Percentiles rank a stretch among this genome's conserved stretches.
Conservation (phyloP, 371 early-diverging fungal genomes). For the Zopfochytrium polystomum region DNA sequence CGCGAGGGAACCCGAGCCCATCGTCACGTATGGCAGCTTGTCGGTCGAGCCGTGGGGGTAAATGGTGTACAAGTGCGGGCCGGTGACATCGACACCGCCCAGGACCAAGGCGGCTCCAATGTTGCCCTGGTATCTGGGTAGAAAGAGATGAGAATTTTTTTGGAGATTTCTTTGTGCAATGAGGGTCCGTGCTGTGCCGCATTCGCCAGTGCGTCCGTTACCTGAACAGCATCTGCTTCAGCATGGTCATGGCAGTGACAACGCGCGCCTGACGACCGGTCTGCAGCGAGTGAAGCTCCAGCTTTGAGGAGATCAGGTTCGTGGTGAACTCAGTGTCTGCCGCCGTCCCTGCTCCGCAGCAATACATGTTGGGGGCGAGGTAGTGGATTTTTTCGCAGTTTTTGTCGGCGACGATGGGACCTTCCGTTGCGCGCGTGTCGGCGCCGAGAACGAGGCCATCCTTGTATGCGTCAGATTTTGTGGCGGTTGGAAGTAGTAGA, state of each 20-base stretch:
- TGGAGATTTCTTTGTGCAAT: too few relatives aligned
- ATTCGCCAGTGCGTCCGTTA: conserved; percentile 26
- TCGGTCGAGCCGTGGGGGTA: conserved; percentile 97
- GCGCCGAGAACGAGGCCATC: conserved; percentile 98
- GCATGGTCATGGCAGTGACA: conserved; percentile 91
- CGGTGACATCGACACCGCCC: conserved; percentile 93
- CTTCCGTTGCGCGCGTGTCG: conserved; percentile 98
- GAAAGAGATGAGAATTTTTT: too few relatives aligned
- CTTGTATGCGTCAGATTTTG: conserved; percentile 44
- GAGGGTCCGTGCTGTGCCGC: background rate
- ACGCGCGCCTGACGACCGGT: conserved; percentile 90
- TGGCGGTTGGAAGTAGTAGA: background rate
- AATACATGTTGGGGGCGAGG: conserved; percentile 98
- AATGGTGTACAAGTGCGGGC: conserved; percentile 92
- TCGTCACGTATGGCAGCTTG: conserved; percentile 92
- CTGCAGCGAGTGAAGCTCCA: conserved; percentile 87
- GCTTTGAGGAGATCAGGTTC: conserved; percentile 85
- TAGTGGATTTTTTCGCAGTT: conserved; percentile 99
- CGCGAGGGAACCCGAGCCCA: conserved; percentile 95
- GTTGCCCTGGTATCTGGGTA: conserved; percentile 88
- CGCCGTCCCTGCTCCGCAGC: conserved; percentile 99
- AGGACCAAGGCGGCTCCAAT: conserved; percentile 97
- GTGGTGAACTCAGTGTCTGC: conserved; percentile 99
- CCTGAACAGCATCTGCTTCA: conserved; percentile 95
- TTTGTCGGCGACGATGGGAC: conserved; percentile 98